Evolutionary conservation across 768 basidiomycete species (phyloP).

Genomic region (Agrocybe pediades): DNA sequence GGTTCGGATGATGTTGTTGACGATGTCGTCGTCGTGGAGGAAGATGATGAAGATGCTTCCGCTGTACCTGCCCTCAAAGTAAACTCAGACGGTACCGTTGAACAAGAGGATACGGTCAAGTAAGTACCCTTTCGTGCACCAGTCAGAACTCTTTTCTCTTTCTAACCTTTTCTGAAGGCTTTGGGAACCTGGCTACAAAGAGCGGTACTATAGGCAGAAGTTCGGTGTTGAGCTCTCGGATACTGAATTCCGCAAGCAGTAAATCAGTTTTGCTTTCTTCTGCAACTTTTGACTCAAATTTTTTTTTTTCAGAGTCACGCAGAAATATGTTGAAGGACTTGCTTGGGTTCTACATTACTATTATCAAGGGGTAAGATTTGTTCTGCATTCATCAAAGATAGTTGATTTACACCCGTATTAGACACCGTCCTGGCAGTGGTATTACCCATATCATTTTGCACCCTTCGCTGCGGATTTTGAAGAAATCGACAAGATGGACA

Average conservation of each 20-base stretch:
- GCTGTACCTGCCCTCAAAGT: conserved; percentile 65
- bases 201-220: conserved; percentile 93
- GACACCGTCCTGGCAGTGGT: conserved; percentile 99
- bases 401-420: conserved; percentile 26
- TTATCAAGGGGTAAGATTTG: conserved; percentile 85
- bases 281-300: conserved; percentile 3
- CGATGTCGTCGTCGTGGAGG: conserved; percentile 52
- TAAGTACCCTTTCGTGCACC: conserved; percentile 39
- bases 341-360: conserved; percentile 97
- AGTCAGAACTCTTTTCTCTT: conserved; percentile 2
- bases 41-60: conserved; percentile 53
- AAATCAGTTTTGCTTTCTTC: conserved; percentile 19
- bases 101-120: conserved; percentile 93
- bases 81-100: conserved; percentile 89
- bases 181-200: conserved; percentile 95
- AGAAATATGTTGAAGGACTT: conserved; percentile 89
- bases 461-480: conserved; percentile 96
- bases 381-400: neutral
- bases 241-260: conserved; percentile 73
- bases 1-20: conserved; percentile 38
- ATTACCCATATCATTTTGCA: conserved; percentile 97
- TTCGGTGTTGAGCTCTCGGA: conserved; percentile 80
- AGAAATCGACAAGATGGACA: conserved; percentile 74
- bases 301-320: conserved; percentile 61
- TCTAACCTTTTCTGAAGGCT: conserved; percentile 51